phyloP scores from a whole-genome alignment of 768 basidiomycete species.

The Leucosporidium yakuticum region DNA sequence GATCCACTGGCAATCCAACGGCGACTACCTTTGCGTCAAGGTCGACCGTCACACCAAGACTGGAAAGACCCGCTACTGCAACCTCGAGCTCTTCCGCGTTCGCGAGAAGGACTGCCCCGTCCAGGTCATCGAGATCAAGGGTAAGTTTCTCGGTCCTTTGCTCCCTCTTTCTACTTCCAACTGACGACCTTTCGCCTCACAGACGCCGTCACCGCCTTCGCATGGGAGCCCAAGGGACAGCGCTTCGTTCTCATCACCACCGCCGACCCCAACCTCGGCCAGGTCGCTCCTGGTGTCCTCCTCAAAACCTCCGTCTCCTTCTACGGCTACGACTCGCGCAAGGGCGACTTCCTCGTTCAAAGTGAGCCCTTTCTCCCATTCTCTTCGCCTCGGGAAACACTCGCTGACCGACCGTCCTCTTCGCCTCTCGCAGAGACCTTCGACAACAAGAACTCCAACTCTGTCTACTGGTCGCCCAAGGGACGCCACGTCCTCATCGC shows the following conservation, averaged over 20 bases:
- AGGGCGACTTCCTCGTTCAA: conserved; percentile 89
- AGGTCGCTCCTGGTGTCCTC: conserved; percentile 82
- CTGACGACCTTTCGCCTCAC: conserved; percentile 21
- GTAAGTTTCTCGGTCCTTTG: conserved; percentile 45
- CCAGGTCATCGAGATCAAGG: conserved; percentile 95
- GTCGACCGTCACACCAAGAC: conserved; percentile 98
- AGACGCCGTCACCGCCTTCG: conserved; percentile 94
- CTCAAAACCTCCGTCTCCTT: conserved; percentile 94
- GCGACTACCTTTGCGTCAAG: conserved; percentile 97
- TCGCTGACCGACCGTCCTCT: neutral
- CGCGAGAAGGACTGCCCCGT: conserved; percentile 97
- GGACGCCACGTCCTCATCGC: conserved; percentile 94
- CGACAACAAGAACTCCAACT: conserved; percentile 77
- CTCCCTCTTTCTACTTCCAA: neutral
- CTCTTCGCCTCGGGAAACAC: neutral
- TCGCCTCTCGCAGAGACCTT: conserved; percentile 55
- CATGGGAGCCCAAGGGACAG: conserved; percentile 97
- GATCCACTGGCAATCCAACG: conserved; percentile 96
- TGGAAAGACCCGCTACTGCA: conserved; percentile 96
- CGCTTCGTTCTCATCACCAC: conserved; percentile 94
- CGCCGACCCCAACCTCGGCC: conserved; percentile 81
- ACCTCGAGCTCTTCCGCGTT: conserved; percentile 93
- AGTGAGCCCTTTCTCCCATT: conserved; percentile 50
- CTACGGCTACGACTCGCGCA: conserved; percentile 82
- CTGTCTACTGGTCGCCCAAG: conserved; percentile 91